Percentiles rank a stretch among this genome's conserved stretches.
Evolutionary conservation across 371 early-diverging fungal species (phyloP).

Genomic region (Amoeboradix gromovi): DNA sequence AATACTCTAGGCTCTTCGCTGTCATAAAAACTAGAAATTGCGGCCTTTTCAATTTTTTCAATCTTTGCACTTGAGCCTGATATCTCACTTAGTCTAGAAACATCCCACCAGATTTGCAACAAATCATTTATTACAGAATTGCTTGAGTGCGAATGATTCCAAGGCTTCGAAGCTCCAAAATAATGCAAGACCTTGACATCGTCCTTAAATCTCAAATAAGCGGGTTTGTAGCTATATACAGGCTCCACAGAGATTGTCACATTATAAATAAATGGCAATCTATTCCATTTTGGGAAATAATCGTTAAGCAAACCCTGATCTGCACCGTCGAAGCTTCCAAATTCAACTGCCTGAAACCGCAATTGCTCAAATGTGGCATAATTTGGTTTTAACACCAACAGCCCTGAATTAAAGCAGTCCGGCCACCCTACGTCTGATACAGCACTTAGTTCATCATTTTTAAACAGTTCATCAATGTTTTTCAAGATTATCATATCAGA

Average conservation of each 20-base stretch:
- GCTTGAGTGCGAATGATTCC: no score
- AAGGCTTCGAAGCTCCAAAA: constrained; percentile 63
- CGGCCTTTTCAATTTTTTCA: no score
- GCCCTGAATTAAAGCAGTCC: constrained; percentile 74
- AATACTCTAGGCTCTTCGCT: no score
- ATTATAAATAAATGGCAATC: constrained; percentile 68
- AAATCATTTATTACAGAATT: no score
- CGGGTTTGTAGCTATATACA: constrained; percentile 56
- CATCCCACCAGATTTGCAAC: no score
- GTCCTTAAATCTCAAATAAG: constrained; percentile 27
- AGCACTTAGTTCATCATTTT: constrained; percentile 22
- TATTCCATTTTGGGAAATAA: neutral
- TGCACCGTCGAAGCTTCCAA: constrained; percentile 42
- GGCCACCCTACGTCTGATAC: constrained; percentile 44
- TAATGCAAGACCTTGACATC: constrained; percentile 56
- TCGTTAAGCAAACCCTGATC: constrained; percentile 2
- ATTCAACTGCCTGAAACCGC: constrained; percentile 15
- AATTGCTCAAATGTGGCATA: constrained; percentile 20
- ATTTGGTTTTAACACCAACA: constrained; percentile 46
- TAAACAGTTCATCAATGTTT: constrained; percentile 53
- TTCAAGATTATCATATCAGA: constrained; percentile 51
- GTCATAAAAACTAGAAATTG: no score
- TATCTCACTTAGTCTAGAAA: no score
- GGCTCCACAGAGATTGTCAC: constrained; percentile 62
- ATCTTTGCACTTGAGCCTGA: no score